These are phyloP conservation scores for Ascoidea asiatica DNA, from an alignment of 805 yeast genomes.

Conservation along the genomic window DNA sequence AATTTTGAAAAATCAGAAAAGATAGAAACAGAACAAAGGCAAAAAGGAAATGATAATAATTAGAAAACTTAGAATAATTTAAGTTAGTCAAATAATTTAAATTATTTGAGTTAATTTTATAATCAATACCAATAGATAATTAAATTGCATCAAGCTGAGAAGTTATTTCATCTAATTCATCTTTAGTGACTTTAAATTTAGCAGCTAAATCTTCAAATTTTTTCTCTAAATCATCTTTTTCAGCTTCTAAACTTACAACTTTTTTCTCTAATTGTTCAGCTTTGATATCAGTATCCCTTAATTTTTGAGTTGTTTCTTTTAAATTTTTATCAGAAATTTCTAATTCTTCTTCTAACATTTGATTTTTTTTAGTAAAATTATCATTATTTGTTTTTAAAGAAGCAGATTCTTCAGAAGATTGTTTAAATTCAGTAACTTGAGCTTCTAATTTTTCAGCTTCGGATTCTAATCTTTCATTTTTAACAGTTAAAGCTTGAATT, in stretches of 20 bases:
- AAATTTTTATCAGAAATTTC: constrained; percentile 84
- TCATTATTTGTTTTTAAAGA: constrained; percentile 84
- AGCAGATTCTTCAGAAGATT: constrained; percentile 82
- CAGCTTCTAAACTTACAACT: constrained; percentile 82
- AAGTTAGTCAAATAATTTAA: no score
- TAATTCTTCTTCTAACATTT: constrained; percentile 78
- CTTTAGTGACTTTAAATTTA: constrained; percentile 73
- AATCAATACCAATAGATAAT: no score
- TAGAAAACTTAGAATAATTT: no score
- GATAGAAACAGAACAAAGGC: background rate
- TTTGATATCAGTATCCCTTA: constrained; percentile 90
- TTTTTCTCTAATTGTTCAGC: constrained; percentile 93
- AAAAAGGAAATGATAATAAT: no score
- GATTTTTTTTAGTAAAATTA: constrained; percentile 78
- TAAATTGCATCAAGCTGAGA: constrained; percentile 68
- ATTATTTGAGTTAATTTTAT: background rate
- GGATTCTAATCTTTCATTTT: constrained; percentile 79
- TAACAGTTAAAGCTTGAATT: constrained; percentile 83
- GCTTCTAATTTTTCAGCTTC: constrained; percentile 68
- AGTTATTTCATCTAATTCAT: constrained; percentile 92
- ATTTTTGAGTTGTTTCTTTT: constrained; percentile 85
- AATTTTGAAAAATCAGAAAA: no score
- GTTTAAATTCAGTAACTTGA: constrained; percentile 63
- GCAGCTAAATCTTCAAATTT: constrained; percentile 79
- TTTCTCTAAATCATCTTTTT: constrained; percentile 82